Evolutionary conservation across 768 basidiomycete genomes (phyloP), one percentile per base, ranked within the genome.

Genomic region (Hydnomerulius pinastri): DNA sequence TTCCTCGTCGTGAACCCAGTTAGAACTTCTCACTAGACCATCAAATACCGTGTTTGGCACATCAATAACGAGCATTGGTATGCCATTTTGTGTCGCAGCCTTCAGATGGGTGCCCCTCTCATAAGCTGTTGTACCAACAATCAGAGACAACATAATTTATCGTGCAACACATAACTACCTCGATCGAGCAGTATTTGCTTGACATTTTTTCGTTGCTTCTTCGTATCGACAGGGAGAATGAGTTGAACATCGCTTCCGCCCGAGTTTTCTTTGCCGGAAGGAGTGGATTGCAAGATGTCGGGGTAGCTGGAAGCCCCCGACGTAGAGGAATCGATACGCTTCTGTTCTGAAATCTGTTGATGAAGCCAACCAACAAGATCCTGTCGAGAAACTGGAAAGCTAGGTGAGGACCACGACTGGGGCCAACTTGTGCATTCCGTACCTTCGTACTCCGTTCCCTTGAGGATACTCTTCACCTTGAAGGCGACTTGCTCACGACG

Each of bases 381-480:
- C 43, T 85, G 81, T 6, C 81, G 77, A 5, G 86, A 69, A 21
- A 78, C 80, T 82, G 69, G 17, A 76, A 71, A 73, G 18, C 27
- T 4, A 13, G 7, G 30, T 62, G 36, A 58, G 56, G 11, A 51
- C 24, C 2, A 40, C 47, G 18, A 24, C 8, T 27, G 6, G 7
- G 18, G 24, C 17, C 35, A 8, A 15, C 3, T 43, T n/a, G 24
- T 40, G 6, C 9, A 27, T 3, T 11, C 61, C 81, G 51, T 54
- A 88, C 90, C 70, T 63, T 90, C 90, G 43, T 81, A 77, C 64
- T 92, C 90, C 0, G 84, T 85, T 20, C 86, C 85, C 64, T 82
- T 86, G 43, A 92, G 73, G 20, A 92, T 83, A 57, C 86, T 91
- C 73, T 90, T 91, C 40, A 92, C 82, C 60, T 86, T 90, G 78